Conservation (phyloP, 306 rosid genomes). For the Hippophae rhamnoides region DNA sequence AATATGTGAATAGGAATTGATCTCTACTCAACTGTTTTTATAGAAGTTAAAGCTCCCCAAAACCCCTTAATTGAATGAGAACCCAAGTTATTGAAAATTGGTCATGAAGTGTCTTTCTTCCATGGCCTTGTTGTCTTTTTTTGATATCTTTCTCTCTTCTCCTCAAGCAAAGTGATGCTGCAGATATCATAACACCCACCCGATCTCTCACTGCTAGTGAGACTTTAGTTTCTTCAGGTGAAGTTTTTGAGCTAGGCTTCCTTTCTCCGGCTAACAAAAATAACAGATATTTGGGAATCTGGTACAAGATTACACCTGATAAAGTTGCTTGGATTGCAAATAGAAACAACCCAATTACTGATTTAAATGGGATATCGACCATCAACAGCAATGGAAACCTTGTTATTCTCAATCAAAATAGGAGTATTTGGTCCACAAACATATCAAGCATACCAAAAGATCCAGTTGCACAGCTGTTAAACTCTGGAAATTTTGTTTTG, state of each 20-base stretch:
- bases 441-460: not conserved
- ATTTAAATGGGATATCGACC: slow-evolving; percentile 8
- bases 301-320: slow-evolving; percentile 11
- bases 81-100: too few species aligned
- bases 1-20: too few species aligned
- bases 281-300: slow-evolving; percentile 7
- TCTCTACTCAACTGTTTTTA: too few species aligned
- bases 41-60: too few species aligned
- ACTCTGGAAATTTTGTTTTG: slow-evolving; percentile 31
- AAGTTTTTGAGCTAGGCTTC: slow-evolving; percentile 17
- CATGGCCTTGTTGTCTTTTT: not conserved
- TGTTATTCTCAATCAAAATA: slow-evolving; percentile 19
- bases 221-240: slow-evolving; percentile 1
- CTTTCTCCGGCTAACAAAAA: not conserved
- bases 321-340: slow-evolving; percentile 18
- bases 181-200: not conserved
- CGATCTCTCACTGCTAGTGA: not conserved
- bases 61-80: too few species aligned
- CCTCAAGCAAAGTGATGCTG: not conserved
- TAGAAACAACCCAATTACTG: slow-evolving; percentile 11
- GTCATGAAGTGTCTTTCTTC: not conserved
- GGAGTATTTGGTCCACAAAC: slow-evolving; percentile 14
- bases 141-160: not conserved
- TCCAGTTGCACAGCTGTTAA: slow-evolving; percentile 25
- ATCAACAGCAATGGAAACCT: slow-evolving; percentile 23